These are phyloP conservation scores for Nannochloropsis gaditana DNA, from an alignment of 108 stramenopile species.

Conservation along the genomic window DNA sequence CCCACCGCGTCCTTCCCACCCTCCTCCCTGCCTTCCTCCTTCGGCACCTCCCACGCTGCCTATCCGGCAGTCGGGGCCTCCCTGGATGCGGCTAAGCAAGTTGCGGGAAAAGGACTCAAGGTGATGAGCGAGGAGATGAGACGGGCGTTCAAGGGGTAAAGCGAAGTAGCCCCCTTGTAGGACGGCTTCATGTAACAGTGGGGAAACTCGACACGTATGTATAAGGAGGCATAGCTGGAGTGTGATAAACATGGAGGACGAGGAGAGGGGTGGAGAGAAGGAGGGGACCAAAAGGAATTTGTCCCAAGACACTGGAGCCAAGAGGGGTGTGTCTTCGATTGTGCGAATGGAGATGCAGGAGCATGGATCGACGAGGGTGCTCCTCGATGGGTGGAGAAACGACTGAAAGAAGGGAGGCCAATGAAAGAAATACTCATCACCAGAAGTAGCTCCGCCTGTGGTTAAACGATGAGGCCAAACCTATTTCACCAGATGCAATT, in stretches of 20 bases:
- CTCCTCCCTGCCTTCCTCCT: conserved; percentile 4
- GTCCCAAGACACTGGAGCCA: too few relatives aligned
- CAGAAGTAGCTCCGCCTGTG: too few relatives aligned
- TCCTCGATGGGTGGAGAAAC: too few relatives aligned
- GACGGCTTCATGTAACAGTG: not conserved
- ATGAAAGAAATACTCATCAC: too few relatives aligned
- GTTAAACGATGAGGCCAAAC: too few relatives aligned
- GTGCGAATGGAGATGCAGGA: too few relatives aligned
- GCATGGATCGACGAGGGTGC: too few relatives aligned
- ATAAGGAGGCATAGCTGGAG: not conserved
- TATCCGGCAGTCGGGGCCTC: not conserved
- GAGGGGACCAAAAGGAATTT: not conserved
- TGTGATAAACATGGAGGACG: not conserved
- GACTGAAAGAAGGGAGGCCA: too few relatives aligned
- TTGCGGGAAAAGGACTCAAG: not conserved
- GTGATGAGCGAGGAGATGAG: conserved; percentile 2
- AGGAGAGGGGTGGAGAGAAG: not conserved
- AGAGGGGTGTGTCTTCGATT: too few relatives aligned
- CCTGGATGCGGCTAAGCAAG: not conserved
- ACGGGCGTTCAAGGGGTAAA: conserved; percentile 19
- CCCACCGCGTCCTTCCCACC: not conserved
- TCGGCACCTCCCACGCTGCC: not conserved
- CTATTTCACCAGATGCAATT: too few relatives aligned
- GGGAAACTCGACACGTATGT: not conserved
- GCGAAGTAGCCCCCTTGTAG: not conserved